Base-by-base conservation (phyloP, 106 monocot genomes). In the Platanthera guangdongensis region DNA sequence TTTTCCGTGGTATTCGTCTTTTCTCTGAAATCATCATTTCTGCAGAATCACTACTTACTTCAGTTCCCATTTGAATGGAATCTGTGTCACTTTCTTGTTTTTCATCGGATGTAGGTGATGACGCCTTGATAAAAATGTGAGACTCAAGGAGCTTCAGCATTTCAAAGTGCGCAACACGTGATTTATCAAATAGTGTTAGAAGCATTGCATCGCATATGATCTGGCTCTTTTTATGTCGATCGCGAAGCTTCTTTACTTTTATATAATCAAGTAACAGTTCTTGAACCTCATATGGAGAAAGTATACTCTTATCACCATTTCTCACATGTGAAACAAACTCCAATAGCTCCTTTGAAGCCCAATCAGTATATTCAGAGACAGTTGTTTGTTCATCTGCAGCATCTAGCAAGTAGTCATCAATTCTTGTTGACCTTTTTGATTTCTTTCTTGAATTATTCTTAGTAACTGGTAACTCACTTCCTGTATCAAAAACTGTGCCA, bases 61-160 rank as follows among this genome's bases (percentile, higher is more conserved):
- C 92, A 83, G 70, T 75, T 74, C 85, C 90, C 71, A 81, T 77
- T 81, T 80, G 82, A 85, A 77, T 78, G 46, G 83, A 82, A 67
- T 94, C 94, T 59, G 86, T 83, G 59, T 92, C 93, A 12, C 85
- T 87, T 49, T 80, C 88, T 78, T 86, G 85, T 48, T 89, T 86
- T 9, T 94, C 94, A 85, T 94, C 94, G 8, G 84, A 77, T 9
- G 68, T 77, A 65, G 75, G 78, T n/a, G 87, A 87, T 78, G 92
- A 90, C 70, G 79, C 57, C 45, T 85, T 90, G 74, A 84, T 76
- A n/a, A 92, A 77, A 76, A 99, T 92, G 59, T 99, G 94, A 39
- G 91, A 92, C 83, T 99, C 99, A 25, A 99, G 83, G 82, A 99
- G 91, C 85, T 99, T 99, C 75, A 99, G 79, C 94, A 99, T 99